Evolutionary conservation across 306 rosid species (phyloP).

Genomic region (Prunus campanulata): DNA sequence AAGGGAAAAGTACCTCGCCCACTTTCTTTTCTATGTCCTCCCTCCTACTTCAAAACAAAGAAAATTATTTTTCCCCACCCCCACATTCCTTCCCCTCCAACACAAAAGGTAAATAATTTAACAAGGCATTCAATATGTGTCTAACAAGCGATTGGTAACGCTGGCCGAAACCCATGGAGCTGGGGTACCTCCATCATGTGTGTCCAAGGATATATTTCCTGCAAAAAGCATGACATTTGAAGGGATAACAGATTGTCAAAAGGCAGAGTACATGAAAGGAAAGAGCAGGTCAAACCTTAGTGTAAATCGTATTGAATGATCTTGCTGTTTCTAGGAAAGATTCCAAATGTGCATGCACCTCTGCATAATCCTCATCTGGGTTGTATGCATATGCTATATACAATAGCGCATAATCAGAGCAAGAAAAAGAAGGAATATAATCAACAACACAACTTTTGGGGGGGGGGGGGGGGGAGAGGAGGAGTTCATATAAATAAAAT

Average conservation of each 20-base stretch:
- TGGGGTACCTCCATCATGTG: conserved; percentile 99
- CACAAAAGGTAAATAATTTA: background rate
- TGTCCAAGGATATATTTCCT: conserved; percentile 99
- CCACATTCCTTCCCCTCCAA: background rate
- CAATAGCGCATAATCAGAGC: conserved; percentile 13
- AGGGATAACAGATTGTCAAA: background rate
- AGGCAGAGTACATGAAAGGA: background rate
- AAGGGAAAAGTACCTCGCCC: background rate
- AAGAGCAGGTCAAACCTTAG: conserved; percentile 55
- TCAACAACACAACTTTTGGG: background rate
- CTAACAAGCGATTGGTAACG: conserved; percentile 83
- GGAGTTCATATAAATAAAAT: background rate
- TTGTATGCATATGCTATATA: conserved; percentile 72
- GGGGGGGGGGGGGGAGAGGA: no score
- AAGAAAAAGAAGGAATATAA: conserved; percentile 7
- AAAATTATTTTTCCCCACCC: background rate
- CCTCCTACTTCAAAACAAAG: background rate
- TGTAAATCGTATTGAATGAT: conserved; percentile 78
- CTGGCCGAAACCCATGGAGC: conserved; percentile 95
- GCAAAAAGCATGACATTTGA: conserved; percentile 7
- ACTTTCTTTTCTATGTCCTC: background rate
- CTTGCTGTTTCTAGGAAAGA: conserved; percentile 95
- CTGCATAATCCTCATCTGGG: conserved; percentile 87
- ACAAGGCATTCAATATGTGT: conserved; percentile 30
- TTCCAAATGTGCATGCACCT: conserved; percentile 74